Base-by-base conservation (phyloP, 148 eudicot species). In the Persicaria tinctoria region DNA sequence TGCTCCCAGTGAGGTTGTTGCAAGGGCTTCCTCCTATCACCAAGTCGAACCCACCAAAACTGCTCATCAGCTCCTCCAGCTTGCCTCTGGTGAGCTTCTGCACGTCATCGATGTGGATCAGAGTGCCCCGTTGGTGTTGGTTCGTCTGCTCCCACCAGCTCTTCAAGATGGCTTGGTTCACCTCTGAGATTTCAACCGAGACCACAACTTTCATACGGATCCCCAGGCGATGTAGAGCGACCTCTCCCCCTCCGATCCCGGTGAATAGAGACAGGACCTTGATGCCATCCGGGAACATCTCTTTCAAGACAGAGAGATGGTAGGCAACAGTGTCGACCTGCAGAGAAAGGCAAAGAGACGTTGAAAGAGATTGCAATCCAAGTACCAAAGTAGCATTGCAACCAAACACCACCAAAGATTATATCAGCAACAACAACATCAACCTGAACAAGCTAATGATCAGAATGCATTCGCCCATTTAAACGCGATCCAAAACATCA, bases 141-240 rank as follows among this genome's bases (percentile, higher is more conserved):
- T 87, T 90, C 0, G 98, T 94, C 49, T 94, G 98, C 74, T 94
- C 97, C 98, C 98, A 94, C 96, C 97, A 94, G 64, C 89, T 81
- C 72, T 86, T 77, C 8, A 90, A 83, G 0, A 90, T 85, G 32
- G 88, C 84, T 70, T 93, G 75, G 81, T 92, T 95, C 16, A 84
- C 97, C 73, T 90, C 90, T 0, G 99, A 90, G 16, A 78, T 89
- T 73, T 95, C 97, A 0, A 95, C 90, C 0, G 96, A 92, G 0
- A 95, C 96, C 1, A 94, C 96, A 6, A 73, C 82, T n/a, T 87
- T 94, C 23, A 94, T 46, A 0, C 79, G 89, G 66, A 94, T 78
- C 0, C 97, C 96, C 5, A 94, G 89, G 5, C 92, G 84, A 49
- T 94, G 85, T 13, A 94, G 93, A 20, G 98, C 96, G 46, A 94